Conservation (phyloP, 179 eudicot genomes). For the Silene vulgaris region DNA sequence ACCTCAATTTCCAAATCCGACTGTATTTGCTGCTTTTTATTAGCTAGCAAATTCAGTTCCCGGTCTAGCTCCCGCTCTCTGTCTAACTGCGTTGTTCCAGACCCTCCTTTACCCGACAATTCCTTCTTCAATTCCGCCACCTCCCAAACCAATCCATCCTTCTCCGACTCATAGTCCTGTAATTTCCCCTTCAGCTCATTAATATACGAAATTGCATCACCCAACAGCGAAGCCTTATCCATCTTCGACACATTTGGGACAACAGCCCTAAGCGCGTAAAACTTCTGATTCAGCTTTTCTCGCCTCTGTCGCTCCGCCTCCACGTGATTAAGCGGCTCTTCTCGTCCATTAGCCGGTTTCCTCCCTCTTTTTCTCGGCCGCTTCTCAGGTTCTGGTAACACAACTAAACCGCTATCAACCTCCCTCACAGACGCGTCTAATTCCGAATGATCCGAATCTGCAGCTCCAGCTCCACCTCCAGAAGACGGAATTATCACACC, state of each 20-base stretch:
- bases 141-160: slow-evolving; percentile 42
- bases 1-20: slow-evolving; percentile 57
- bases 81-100: slow-evolving; percentile 13
- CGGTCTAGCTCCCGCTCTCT: neutral
- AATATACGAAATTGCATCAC: slow-evolving; percentile 74
- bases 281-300: slow-evolving; percentile 78
- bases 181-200: slow-evolving; percentile 62
- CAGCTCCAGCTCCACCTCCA: slow-evolving; percentile 23
- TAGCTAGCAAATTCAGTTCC: neutral
- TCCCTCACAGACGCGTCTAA: slow-evolving; percentile 67
- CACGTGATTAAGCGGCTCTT: slow-evolving; percentile 82
- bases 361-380: slow-evolving; percentile 67
- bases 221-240: slow-evolving; percentile 85
- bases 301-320: slow-evolving; percentile 82
- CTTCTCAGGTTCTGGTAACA: slow-evolving; percentile 54
- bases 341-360: slow-evolving; percentile 85
- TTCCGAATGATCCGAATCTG: slow-evolving; percentile 78
- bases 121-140: slow-evolving; percentile 51
- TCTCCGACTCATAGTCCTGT: slow-evolving; percentile 36
- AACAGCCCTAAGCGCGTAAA: slow-evolving; percentile 71
- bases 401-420: slow-evolving; percentile 52
- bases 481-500: slow-evolving; percentile 56
- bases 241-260: slow-evolving; percentile 90
- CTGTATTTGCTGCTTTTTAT: slow-evolving; percentile 10
- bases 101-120: slow-evolving; percentile 24